Evolutionary conservation across 345 rosid species (phyloP), one percentile per base, ranked within the genome.

Genomic region (Schrenkiella parvula): DNA sequence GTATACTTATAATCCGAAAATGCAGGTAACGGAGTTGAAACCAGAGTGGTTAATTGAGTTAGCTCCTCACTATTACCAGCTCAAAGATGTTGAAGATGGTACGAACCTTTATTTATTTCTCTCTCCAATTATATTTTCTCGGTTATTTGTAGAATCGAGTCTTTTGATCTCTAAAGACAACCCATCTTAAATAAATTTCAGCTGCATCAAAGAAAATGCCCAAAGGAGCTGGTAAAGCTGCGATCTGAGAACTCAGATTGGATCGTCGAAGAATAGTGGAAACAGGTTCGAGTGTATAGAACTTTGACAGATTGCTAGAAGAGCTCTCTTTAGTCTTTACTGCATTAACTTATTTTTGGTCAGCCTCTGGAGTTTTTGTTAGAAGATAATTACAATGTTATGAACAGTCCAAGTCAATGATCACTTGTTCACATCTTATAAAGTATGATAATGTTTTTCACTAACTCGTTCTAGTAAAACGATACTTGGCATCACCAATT

Each of bases 41-140:
- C 99, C 99, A 4, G 99, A 95, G 41, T 95, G 99, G 98, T 83
- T 95, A 81, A 89, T 92, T 50, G 99, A 95, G 81, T 87, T 92
- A 78, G 98, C 97, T 14, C 99, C 98, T 1, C 98, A 95, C 67
- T 95, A 79, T 76, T 95, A 92, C 84, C 97, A 95, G 83, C 68
- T 75, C 78, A 92, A 95, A 86, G 99, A 95, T 69, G 99, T 95
- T 26, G 99, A 95, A 77, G 99, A 95, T 78, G 37, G 97, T 95
- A 85, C 58, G 75, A 34, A 46, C 76, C 70, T 72, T 68, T 31
- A n/a, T 48, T 14, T 8, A 2, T 18, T 25, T 59, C 80, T 63
- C 46, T 63, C 52, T 66, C 75, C 70, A 72, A 41, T 13, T 71
- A 13, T 44, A 5, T 52, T 0, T 4, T 0, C 4, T 79, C 8